Evolutionary conservation across 805 yeast genomes (phyloP), one percentile per base, ranked within the genome.

Genomic region (Candida nitratophila): DNA sequence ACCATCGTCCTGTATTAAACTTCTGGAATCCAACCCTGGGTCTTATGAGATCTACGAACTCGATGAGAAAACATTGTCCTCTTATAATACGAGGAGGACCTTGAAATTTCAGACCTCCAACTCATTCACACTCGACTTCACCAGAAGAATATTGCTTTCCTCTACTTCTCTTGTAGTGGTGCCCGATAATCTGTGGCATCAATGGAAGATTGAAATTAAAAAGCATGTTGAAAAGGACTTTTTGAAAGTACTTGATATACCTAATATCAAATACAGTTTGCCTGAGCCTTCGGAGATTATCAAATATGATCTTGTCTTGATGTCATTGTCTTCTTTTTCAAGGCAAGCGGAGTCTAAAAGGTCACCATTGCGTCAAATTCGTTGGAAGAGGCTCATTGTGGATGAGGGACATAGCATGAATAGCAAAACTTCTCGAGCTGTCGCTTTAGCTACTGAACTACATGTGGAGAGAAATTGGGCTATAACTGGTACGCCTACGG

Each of bases 401-500:
- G 90, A 83, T 57, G 90, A 83, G 57, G 89, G 89, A 0, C 89
- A 83, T 56, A 71, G 80, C 24, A 71, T 82, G 74, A 71, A 68
- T 46, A 70, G 81, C 8, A 71, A 70, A 44, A 57, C 69, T 1
- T 70, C 85, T 0, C 65, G 74, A 41, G 69, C 76, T 0, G 80
- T 76, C 8, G 54, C 60, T 9, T 54, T 77, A 30, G 78, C 85
- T 17, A 67, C 66, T 30, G 61, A 65, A 20, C 54, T 83, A 39
- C 57, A 61, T 40, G 74, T 76, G 9, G 90, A 83, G 53, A 67
- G 87, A 41, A 70, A 76, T 47, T 83, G 90, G 90, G 79, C 81
- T 0, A 86, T 83, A 1, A 78, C 85, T 0, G 89, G 90, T 27
- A 83, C 90, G 0, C 89, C 89, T 4, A 82, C 88, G 0, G 72